Conservation (phyloP, 768 basidiomycete species). For the Trametes cingulata region DNA sequence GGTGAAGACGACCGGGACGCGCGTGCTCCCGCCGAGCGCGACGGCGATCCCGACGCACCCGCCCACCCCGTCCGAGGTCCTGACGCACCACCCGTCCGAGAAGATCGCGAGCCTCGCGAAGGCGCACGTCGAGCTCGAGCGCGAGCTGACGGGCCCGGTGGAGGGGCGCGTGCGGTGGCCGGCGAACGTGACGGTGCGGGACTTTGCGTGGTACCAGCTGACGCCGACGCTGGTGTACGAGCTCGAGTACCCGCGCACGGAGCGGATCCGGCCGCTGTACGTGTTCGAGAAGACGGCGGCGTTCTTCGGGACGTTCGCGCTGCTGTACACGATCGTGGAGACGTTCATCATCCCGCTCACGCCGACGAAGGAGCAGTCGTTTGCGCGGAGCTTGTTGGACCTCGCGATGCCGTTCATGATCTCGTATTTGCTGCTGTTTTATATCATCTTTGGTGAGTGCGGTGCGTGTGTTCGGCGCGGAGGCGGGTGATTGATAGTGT, state of each 20-base stretch:
- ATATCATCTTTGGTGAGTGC: constrained; percentile 75
- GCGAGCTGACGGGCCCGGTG: constrained; percentile 75
- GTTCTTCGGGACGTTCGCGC: constrained; percentile 93
- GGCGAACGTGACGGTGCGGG: constrained; percentile 75
- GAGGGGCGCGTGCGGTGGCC: constrained; percentile 75
- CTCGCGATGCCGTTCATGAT: constrained; percentile 93
- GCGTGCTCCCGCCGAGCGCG: constrained; percentile 22
- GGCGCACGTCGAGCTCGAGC: constrained; percentile 73
- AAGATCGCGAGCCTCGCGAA: constrained; percentile 68
- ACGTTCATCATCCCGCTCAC: constrained; percentile 88
- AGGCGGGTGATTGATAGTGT: background rate
- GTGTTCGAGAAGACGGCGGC: constrained; percentile 72
- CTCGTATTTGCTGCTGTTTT: constrained; percentile 83
- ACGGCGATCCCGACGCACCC: constrained; percentile 18
- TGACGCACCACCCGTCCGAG: constrained; percentile 67
- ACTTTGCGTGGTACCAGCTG: constrained; percentile 84
- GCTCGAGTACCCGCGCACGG: constrained; percentile 92
- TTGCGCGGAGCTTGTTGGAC: constrained; percentile 77
- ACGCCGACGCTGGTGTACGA: constrained; percentile 95
- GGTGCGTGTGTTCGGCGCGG: background rate
- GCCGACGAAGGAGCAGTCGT: constrained; percentile 67
- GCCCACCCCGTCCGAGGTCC: constrained; percentile 38
- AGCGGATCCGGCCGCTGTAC: constrained; percentile 77
- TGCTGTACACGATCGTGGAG: constrained; percentile 93
- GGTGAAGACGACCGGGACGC: constrained; percentile 25